Evolutionary conservation across 495 filamentous ascomycete species (phyloP).

Genomic region (Aspergillus kassunensis): DNA sequence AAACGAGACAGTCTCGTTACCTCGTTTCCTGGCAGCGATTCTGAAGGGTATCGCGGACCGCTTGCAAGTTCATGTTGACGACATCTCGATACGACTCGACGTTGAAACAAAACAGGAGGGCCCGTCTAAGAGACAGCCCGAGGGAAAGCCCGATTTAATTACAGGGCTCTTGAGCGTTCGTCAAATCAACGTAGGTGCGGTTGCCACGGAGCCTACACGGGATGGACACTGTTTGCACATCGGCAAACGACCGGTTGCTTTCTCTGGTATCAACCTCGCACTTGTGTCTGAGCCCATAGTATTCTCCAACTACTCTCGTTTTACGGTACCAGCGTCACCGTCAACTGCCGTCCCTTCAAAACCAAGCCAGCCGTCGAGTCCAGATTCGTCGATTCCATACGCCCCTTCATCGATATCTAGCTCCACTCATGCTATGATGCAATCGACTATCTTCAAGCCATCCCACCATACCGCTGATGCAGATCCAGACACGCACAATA

Average conservation of each 20-base stretch:
- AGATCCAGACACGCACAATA: neutral
- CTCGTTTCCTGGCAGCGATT: conserved; percentile 76
- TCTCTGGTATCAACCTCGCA: conserved; percentile 59
- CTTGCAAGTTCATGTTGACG: conserved; percentile 64
- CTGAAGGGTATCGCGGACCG: conserved; percentile 80
- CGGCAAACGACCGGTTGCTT: conserved; percentile 61
- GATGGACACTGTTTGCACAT: conserved; percentile 28
- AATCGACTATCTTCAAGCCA: conserved; percentile 40
- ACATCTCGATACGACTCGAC: conserved; percentile 63
- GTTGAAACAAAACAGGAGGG: conserved; percentile 47
- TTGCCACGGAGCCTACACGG: conserved; percentile 40
- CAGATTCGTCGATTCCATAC: conserved; percentile 28
- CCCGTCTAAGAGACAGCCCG: conserved; percentile 34
- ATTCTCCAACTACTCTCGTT: conserved; percentile 62
- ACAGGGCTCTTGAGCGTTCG: conserved; percentile 64
- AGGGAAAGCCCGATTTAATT: conserved; percentile 46
- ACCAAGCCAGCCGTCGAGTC: conserved; percentile 30
- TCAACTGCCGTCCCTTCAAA: conserved; percentile 46
- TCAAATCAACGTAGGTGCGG: conserved; percentile 61
- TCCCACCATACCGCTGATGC: neutral
- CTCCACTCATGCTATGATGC: conserved; percentile 34
- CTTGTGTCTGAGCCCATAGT: conserved; percentile 70
- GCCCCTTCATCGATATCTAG: conserved; percentile 26
- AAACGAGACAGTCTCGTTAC: conserved; percentile 68
- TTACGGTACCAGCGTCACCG: conserved; percentile 57